Percentiles rank a stretch among this genome's conserved stretches.
Conservation (phyloP, 306 rosid species). For the Comarum palustre region DNA sequence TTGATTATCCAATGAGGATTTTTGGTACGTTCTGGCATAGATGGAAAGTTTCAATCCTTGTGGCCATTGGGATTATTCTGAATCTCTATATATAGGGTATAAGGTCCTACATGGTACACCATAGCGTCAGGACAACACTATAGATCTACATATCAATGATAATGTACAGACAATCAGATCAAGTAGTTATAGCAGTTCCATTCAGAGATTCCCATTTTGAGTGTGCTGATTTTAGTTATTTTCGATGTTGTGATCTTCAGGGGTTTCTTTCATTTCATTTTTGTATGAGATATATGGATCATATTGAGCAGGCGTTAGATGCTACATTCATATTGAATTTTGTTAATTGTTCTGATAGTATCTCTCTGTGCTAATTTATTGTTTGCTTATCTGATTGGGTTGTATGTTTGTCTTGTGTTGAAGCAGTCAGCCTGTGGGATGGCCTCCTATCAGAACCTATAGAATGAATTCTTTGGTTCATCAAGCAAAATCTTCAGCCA, state of each 20-base stretch:
- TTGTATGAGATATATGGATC: background rate
- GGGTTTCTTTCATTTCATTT: background rate
- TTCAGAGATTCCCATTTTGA: background rate
- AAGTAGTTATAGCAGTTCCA: background rate
- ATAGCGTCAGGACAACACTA: background rate
- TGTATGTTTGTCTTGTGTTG: conserved; percentile 29
- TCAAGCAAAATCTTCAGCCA: conserved; percentile 52
- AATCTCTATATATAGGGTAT: background rate
- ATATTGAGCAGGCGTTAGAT: background rate
- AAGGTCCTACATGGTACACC: background rate
- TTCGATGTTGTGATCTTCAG: background rate
- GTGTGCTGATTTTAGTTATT: background rate
- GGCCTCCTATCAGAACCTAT: conserved; percentile 85
- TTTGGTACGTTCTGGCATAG: background rate
- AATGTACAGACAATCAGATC: background rate
- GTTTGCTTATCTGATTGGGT: conserved; percentile 24
- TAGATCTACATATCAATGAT: background rate
- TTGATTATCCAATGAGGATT: background rate
- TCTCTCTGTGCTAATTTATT: background rate
- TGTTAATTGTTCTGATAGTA: background rate
- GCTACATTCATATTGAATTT: background rate
- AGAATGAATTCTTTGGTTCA: conserved; percentile 73
- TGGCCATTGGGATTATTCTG: background rate
- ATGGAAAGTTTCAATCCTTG: background rate
- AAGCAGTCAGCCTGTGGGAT: conserved; percentile 88